phyloP scores from a whole-genome alignment of 495 filamentous ascomycete genomes.

The Elaphomyces granulatus region DNA sequence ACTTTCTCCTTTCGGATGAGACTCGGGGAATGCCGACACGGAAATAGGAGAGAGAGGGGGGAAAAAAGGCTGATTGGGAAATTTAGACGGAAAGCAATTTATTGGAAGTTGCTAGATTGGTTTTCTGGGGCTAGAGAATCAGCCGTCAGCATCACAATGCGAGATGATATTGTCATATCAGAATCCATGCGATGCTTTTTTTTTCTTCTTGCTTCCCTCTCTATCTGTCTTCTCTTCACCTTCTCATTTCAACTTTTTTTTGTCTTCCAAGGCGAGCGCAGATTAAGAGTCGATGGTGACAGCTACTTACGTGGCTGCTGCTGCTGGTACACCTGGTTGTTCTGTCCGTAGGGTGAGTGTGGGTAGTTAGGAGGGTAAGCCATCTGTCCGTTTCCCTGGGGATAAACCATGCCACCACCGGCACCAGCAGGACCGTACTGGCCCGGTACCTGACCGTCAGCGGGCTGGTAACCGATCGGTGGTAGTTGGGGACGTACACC shows the following conservation, averaged over 20 bases:
- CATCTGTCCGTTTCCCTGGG: slow-evolving; percentile 52
- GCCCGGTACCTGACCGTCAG: slow-evolving; percentile 44
- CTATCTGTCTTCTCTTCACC: no score
- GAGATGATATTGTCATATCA: slow-evolving; percentile 6
- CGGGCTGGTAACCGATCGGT: slow-evolving; percentile 69
- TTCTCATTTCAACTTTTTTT: no score
- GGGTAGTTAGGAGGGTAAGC: slow-evolving; percentile 56
- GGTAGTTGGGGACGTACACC: slow-evolving; percentile 59
- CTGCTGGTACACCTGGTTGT: slow-evolving; percentile 64
- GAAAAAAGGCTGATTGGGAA: not conserved
- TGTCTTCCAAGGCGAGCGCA: slow-evolving; percentile 6
- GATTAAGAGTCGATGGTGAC: slow-evolving; percentile 2
- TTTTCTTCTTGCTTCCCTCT: no score
- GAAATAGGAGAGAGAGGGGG: not conserved
- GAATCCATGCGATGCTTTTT: slow-evolving; percentile 6
- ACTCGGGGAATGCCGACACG: not conserved
- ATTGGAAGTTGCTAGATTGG: slow-evolving; percentile 8
- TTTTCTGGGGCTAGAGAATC: slow-evolving; percentile 8
- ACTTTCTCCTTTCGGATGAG: slow-evolving; percentile 1
- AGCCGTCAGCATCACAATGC: slow-evolving; percentile 9
- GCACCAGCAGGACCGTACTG: slow-evolving; percentile 51
- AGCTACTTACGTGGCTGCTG: slow-evolving; percentile 57
- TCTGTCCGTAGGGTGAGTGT: slow-evolving; percentile 59
- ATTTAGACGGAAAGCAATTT: slow-evolving; percentile 1
- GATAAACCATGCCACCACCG: slow-evolving; percentile 37